A percentile compares a stretch with the other conserved stretches of the same genome.
Conservation (phyloP, 441 rosid genomes). For the Eutrema salsugineum region DNA sequence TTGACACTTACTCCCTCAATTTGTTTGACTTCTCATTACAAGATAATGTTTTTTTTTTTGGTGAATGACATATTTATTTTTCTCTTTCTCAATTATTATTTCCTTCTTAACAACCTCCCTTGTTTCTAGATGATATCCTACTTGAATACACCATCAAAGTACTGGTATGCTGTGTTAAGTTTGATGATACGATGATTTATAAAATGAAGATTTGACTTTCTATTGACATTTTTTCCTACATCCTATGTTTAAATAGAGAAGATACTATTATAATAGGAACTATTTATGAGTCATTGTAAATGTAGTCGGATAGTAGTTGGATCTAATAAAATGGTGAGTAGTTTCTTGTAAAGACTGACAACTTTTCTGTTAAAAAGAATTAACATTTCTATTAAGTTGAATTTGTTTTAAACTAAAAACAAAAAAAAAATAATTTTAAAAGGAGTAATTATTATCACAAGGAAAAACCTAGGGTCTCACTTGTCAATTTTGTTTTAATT, state of each 20-base stretch:
- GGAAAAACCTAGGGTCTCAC: not conserved
- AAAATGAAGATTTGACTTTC: not conserved
- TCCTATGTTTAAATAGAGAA: not conserved
- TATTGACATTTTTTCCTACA: not conserved
- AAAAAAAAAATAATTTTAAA: not conserved
- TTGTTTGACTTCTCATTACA: conserved; percentile 19
- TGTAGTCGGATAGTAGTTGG: not conserved
- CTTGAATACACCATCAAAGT: not conserved
- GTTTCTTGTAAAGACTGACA: not conserved
- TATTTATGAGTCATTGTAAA: not conserved
- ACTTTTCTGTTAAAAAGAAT: not conserved
- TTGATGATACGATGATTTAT: not conserved
- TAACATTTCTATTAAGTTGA: not conserved
- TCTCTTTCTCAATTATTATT: not conserved
- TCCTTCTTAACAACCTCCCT: not conserved
- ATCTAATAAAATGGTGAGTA: not conserved
- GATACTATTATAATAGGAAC: too few species aligned
- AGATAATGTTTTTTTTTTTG: too few species aligned
- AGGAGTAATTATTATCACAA: not conserved
- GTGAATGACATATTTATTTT: too few species aligned
- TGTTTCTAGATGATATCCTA: not conserved
- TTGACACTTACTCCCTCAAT: conserved; percentile 19
- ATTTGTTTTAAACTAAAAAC: not conserved
- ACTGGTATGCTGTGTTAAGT: not conserved
- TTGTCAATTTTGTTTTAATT: not conserved